These are phyloP conservation scores for Fusarium udum DNA, from an alignment of 2,329 filamentous ascomycete species.

Conservation along the genomic window DNA sequence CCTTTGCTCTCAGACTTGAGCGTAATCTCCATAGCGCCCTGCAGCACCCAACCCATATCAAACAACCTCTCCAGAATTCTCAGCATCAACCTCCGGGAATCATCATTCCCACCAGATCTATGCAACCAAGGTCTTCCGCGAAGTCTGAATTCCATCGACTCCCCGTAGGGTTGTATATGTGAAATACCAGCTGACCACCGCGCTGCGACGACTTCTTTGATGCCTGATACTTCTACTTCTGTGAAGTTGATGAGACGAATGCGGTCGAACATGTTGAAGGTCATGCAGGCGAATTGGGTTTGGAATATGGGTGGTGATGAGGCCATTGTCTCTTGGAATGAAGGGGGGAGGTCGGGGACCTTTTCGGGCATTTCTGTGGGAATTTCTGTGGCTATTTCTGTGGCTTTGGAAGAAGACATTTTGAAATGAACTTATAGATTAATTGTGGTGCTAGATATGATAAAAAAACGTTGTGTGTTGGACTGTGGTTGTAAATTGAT, in stretches of 20 bases:
- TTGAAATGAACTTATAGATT: neutral
- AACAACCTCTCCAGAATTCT: conserved; percentile 18
- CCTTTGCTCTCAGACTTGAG: conserved; percentile 17
- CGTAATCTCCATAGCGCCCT: conserved; percentile 10
- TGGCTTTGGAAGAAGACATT: neutral
- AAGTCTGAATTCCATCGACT: conserved; percentile 10
- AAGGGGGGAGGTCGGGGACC: neutral
- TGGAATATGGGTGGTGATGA: neutral
- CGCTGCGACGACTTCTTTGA: neutral
- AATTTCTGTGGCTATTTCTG: neutral
- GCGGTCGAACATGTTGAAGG: neutral
- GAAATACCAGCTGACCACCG: neutral
- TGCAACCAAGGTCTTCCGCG: conserved; percentile 6
- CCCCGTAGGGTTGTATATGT: neutral
- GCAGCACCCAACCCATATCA: conserved; percentile 23
- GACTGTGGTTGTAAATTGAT: too few species aligned
- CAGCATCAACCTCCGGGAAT: conserved; percentile 8
- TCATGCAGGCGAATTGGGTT: conserved; percentile 18
- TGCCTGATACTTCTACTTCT: neutral
- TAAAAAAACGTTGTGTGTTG: neutral
- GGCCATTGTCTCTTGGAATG: conserved; percentile 21
- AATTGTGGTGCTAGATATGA: too few species aligned
- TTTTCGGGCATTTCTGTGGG: neutral
- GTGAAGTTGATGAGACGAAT: conserved; percentile 21
- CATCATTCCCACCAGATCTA: conserved; percentile 6